Percentiles rank a stretch among this genome's conserved stretches.
These are phyloP conservation scores for Kluyveromyces sp. DNA, from an alignment of 1,139 yeast species.

Conservation along the genomic window DNA sequence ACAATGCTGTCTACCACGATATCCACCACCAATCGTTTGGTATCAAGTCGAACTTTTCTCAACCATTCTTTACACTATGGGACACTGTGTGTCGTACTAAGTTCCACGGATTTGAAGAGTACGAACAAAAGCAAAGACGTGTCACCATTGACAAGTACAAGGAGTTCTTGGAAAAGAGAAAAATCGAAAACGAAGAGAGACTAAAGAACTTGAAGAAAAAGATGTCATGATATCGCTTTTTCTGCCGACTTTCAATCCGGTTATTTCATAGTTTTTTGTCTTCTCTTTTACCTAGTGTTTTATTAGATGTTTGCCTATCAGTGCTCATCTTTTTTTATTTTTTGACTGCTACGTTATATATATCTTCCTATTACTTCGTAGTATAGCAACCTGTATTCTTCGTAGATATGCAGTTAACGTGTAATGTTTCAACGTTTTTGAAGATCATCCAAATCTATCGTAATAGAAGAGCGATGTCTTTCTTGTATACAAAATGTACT, in stretches of 20 bases:
- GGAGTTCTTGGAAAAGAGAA: slow-evolving; percentile 47
- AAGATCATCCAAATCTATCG: too few species aligned
- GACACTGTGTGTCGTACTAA: slow-evolving; percentile 66
- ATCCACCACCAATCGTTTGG: slow-evolving; percentile 97
- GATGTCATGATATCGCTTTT: not conserved
- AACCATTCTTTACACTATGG: slow-evolving; percentile 95
- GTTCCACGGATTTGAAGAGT: slow-evolving; percentile 57
- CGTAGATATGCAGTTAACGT: too few species aligned
- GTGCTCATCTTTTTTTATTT: too few species aligned
- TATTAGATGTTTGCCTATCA: not conserved
- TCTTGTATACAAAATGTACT: not conserved
- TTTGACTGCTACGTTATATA: too few species aligned
- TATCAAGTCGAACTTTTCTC: slow-evolving; percentile 87
- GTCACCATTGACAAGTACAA: slow-evolving; percentile 57
- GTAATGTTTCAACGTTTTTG: too few species aligned
- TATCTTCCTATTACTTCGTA: too few species aligned
- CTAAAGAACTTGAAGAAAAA: slow-evolving; percentile 13
- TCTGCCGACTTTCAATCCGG: not conserved
- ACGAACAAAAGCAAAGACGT: slow-evolving; percentile 47
- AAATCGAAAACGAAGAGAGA: slow-evolving; percentile 19
- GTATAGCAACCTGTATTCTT: too few species aligned
- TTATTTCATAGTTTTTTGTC: not conserved
- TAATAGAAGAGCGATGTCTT: too few species aligned
- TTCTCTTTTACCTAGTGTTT: not conserved
- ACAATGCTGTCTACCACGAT: slow-evolving; percentile 92